phyloP scores from a whole-genome alignment of 768 basidiomycete genomes.

The Mycena venus region DNA sequence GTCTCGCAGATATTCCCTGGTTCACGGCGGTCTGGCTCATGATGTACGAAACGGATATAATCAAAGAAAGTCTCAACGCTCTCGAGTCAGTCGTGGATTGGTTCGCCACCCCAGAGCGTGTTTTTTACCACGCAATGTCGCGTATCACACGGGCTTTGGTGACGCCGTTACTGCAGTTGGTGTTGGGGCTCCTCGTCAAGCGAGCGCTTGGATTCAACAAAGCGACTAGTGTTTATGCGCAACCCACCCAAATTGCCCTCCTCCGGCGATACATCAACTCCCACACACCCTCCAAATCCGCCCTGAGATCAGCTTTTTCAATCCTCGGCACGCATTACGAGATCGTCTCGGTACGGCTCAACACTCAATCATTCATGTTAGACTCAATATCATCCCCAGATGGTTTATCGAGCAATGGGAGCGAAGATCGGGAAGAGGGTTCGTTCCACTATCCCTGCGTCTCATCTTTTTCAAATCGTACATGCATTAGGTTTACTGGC shows the following conservation, averaged over 20 bases:
- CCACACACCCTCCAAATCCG: slow-evolving; percentile 49
- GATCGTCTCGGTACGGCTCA: slow-evolving; percentile 51
- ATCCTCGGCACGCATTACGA: slow-evolving; percentile 62
- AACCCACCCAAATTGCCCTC: slow-evolving; percentile 39
- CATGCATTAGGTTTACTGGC: slow-evolving; percentile 55
- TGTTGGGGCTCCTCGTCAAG: slow-evolving; percentile 56
- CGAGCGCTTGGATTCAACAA: slow-evolving; percentile 54
- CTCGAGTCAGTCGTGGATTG: slow-evolving; percentile 58
- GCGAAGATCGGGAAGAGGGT: not conserved
- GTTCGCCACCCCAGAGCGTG: slow-evolving; percentile 55
- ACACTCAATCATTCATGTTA: not conserved
- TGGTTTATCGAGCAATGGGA: not conserved
- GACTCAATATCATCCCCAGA: not conserved
- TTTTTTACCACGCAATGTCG: slow-evolving; percentile 56
- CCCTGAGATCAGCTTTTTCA: slow-evolving; percentile 51
- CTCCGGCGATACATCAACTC: slow-evolving; percentile 55
- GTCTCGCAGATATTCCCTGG: slow-evolving; percentile 56
- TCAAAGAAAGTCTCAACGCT: slow-evolving; percentile 42
- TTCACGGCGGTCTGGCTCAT: slow-evolving; percentile 54
- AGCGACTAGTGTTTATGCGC: slow-evolving; percentile 39
- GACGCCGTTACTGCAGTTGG: slow-evolving; percentile 53
- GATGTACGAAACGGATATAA: slow-evolving; percentile 47
- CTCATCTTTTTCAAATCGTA: not conserved
- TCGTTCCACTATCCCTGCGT: not conserved
- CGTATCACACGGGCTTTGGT: slow-evolving; percentile 52